Evolutionary conservation across 371 early-diverging fungal species (phyloP), one percentile per base, ranked within the genome.

Genomic region (Blakeslea trispora): DNA sequence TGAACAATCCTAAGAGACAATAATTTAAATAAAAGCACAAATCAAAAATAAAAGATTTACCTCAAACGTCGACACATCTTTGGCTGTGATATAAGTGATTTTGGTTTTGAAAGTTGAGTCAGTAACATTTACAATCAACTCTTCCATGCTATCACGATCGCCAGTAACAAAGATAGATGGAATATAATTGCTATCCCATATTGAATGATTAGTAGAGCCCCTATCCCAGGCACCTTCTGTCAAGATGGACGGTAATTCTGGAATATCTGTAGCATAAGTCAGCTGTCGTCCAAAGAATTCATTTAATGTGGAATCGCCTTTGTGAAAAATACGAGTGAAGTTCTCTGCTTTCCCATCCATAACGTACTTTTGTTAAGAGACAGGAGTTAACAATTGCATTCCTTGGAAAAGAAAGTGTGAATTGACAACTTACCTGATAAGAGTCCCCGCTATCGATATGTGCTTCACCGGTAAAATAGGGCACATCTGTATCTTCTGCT

Each of bases 171-270:
- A 80, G 50, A 83, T 57, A 34, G 75, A 68, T 41, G 83, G 79
- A 51, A 83, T 73, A 66, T 81, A 83, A 58, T 83, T 83, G 45
- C 59, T 55, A 55, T 83, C 81, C 60, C 78, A 83, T 34, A 76
- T 54, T 15, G 79, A 51, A 34, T 75, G 57, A 55, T 63, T 58
- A 15, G 69, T 47, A 17, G 66, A 72, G 15, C 70, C 66, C 48
- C 79, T 77, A 15, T 31, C 56, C 59, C 68, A 64, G 55, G 61
- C 56, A 59, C 77, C 61, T 18, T 70, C 66, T 35, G 53, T 43
- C 53, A 83, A 77, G 43, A 79, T 77, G 68, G 61, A 75, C 4
- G 83, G 83, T 7, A 83, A 51, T 45, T 71, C 67, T 18, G 83
- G 83, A 50, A 83, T 73, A 19, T 67, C 42, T 53, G 78, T 65